phyloP scores from a whole-genome alignment of 1,284 basidiomycete species.

The Mycena sp. region DNA sequence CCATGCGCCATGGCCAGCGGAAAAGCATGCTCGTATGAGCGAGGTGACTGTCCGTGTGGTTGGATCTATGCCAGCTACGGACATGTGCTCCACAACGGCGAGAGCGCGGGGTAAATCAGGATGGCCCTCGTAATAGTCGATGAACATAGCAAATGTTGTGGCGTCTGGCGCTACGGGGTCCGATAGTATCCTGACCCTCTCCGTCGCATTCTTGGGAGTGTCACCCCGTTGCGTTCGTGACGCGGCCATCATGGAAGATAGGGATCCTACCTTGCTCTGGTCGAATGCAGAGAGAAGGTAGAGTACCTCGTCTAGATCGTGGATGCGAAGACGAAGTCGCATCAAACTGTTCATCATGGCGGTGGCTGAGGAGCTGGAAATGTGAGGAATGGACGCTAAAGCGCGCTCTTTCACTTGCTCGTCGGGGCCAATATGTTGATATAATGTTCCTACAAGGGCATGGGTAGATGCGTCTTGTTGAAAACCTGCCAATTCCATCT shows the following conservation, averaged over 20 bases:
- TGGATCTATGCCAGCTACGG: constrained; percentile 50
- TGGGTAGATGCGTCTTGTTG: constrained; percentile 65
- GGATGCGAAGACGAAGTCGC: constrained; percentile 63
- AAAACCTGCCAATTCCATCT: constrained; percentile 67
- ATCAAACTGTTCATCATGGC: constrained; percentile 71
- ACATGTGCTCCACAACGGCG: constrained; percentile 59
- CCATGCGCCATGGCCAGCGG: constrained; percentile 55
- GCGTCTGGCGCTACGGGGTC: constrained; percentile 54
- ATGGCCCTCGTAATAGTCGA: constrained; percentile 62
- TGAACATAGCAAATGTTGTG: constrained; percentile 70
- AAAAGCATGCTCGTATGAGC: constrained; percentile 64
- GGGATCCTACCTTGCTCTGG: constrained; percentile 27
- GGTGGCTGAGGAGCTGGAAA: constrained; percentile 54
- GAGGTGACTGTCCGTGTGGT: constrained; percentile 59
- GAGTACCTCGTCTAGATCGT: constrained; percentile 57
- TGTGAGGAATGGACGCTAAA: constrained; percentile 53
- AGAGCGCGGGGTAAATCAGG: constrained; percentile 57
- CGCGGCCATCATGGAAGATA: constrained; percentile 35
- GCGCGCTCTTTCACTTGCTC: constrained; percentile 60
- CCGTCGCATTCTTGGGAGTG: neutral
- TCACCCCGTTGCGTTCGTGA: constrained; percentile 44
- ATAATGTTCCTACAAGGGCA: constrained; percentile 63
- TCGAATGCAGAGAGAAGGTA: constrained; percentile 61
- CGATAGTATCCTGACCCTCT: constrained; percentile 4
- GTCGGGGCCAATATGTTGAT: constrained; percentile 70